Conservation (phyloP, 495 filamentous ascomycete genomes). For the Neurospora hispaniola region DNA sequence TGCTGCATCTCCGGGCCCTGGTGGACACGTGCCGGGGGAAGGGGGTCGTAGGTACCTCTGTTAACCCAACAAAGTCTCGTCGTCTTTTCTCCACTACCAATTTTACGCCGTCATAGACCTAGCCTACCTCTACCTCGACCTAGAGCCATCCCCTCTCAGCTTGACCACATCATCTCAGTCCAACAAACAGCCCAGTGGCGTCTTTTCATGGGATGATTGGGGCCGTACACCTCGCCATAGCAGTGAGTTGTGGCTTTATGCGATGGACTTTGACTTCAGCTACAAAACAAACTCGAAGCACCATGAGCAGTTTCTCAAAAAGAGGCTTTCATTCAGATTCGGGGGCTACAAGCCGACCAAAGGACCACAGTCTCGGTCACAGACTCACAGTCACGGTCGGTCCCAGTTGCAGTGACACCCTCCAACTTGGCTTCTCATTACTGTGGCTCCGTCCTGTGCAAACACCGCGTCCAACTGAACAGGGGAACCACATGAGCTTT, state of each 20-base stretch:
- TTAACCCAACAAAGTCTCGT: neutral
- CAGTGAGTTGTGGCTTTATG: neutral
- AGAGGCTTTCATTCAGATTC: neutral
- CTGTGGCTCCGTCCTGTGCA: neutral
- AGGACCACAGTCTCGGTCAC: neutral
- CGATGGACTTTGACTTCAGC: neutral
- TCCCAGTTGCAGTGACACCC: neutral
- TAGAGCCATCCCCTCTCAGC: neutral
- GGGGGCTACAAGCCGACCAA: neutral
- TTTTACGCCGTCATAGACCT: neutral
- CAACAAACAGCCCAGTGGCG: neutral
- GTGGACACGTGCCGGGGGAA: neutral
- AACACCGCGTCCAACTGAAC: neutral
- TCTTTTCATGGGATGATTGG: neutral
- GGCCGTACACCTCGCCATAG: neutral
- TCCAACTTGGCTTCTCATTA: neutral
- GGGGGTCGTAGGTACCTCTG: neutral
- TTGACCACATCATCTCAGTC: neutral
- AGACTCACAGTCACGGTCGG: neutral
- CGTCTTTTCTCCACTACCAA: neutral
- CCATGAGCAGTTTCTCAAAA: neutral
- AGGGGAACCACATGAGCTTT: neutral
- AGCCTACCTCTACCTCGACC: too few species aligned
- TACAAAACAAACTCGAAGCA: neutral
- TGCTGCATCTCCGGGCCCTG: neutral